These are phyloP conservation scores for Suillus luteus DNA, from an alignment of 768 basidiomycete species.

Conservation along the genomic window DNA sequence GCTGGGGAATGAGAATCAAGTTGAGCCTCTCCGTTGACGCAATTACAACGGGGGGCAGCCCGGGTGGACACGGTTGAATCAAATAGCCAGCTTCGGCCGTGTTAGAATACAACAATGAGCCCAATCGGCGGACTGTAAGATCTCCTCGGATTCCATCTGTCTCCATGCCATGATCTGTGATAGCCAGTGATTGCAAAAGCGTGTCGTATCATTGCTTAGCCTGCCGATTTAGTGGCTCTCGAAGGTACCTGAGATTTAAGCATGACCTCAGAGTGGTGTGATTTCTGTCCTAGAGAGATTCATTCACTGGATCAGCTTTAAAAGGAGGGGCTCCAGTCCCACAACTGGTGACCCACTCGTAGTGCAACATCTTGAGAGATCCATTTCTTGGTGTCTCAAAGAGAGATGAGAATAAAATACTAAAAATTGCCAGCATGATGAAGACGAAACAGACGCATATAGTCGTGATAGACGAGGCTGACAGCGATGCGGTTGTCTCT, in stretches of 20 bases:
- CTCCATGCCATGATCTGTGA: background rate
- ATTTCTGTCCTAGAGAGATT: background rate
- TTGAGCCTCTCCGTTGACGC: background rate
- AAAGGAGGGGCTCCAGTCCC: background rate
- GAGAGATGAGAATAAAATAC: background rate
- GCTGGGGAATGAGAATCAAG: background rate
- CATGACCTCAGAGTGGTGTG: background rate
- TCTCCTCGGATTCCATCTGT: constrained; percentile 3
- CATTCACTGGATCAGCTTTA: background rate
- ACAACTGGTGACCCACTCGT: background rate
- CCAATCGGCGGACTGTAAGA: background rate
- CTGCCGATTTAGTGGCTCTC: background rate
- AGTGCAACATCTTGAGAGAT: background rate
- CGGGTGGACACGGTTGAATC: background rate
- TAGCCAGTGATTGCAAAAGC: background rate
- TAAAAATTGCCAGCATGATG: background rate
- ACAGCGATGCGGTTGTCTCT: too few species aligned
- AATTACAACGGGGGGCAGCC: background rate
- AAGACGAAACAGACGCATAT: background rate
- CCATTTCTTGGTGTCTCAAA: background rate
- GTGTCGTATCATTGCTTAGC: background rate
- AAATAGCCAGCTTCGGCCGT: background rate
- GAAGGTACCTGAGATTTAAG: background rate
- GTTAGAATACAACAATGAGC: background rate
- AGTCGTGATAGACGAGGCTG: background rate